A percentile compares a stretch with the other conserved stretches of the same genome.
Evolutionary conservation across 2,329 filamentous ascomycete species (phyloP).

Genomic region (Biscogniauxia marginata): DNA sequence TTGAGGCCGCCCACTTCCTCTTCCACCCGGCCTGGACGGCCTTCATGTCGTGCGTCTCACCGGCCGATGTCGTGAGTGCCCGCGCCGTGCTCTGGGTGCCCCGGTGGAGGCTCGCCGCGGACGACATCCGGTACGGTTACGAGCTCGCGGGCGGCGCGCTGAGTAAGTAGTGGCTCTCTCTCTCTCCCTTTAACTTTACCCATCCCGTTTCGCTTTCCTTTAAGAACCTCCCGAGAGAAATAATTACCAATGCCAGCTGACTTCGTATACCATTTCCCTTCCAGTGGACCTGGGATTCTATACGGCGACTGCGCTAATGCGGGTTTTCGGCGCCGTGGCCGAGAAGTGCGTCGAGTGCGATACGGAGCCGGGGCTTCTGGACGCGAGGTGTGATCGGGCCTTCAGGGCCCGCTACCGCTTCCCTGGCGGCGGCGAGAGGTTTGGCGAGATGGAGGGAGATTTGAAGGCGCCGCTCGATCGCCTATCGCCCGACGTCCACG

Average conservation of each 20-base stretch:
- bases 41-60: conserved; percentile 41
- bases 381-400: conserved; percentile 28
- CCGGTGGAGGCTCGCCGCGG: conserved; percentile 28
- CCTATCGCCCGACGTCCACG: conserved; percentile 18
- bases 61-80: conserved; percentile 37
- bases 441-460: conserved; percentile 32
- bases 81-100: conserved; percentile 32
- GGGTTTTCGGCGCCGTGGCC: conserved; percentile 34
- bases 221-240: no score
- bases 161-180: conserved; percentile 3
- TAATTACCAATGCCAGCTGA: neutral
- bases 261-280: neutral
- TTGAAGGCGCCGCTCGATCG: conserved; percentile 21
- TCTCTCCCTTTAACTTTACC: neutral
- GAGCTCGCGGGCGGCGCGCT: conserved; percentile 41
- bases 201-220: neutral
- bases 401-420: conserved; percentile 35
- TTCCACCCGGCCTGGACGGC: conserved; percentile 49
- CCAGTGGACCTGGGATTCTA: conserved; percentile 37
- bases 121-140: conserved; percentile 46
- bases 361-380: conserved; percentile 18
- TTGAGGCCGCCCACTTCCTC: conserved; percentile 53
- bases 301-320: conserved; percentile 29
- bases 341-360: conserved; percentile 32
- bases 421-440: conserved; percentile 27